Percentiles rank a stretch among this genome's conserved stretches.
These are phyloP conservation scores for Piedraia hortae DNA, from an alignment of 2,329 filamentous ascomycete genomes.

Conservation along the genomic window DNA sequence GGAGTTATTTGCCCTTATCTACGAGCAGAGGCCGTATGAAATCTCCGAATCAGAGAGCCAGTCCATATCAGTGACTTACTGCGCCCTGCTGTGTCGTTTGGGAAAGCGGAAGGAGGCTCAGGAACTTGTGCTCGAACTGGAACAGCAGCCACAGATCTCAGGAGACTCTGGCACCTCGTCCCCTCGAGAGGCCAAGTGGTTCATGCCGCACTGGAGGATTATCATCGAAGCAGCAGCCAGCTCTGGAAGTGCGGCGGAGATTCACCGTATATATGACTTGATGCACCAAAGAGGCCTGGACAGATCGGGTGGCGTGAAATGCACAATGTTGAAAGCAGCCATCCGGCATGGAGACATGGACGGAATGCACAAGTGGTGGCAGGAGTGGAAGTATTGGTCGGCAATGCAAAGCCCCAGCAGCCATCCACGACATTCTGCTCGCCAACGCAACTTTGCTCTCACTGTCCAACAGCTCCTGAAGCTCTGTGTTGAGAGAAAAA, in stretches of 20 bases:
- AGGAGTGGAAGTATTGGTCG: not conserved
- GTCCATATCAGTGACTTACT: not conserved
- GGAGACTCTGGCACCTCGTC: too few relatives aligned
- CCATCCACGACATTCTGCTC: not conserved
- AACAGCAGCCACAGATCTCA: too few relatives aligned
- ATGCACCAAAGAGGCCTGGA: too few relatives aligned
- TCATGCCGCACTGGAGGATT: too few relatives aligned
- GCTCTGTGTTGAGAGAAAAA: conserved; percentile 16
- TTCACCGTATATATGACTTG: too few relatives aligned
- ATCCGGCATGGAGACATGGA: not conserved
- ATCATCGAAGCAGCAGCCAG: too few relatives aligned
- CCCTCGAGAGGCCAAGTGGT: too few relatives aligned
- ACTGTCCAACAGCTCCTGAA: conserved; percentile 1
- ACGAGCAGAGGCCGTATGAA: too few relatives aligned
- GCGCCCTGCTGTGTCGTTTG: not conserved
- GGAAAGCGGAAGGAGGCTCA: not conserved
- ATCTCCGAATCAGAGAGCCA: too few relatives aligned
- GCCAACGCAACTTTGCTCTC: not conserved
- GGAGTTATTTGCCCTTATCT: too few relatives aligned
- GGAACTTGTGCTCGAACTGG: not conserved
- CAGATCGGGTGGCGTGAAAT: not conserved
- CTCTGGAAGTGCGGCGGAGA: too few relatives aligned
- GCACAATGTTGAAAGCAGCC: not conserved
- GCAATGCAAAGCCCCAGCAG: too few relatives aligned
- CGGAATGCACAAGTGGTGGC: conserved; percentile 1